Evolutionary conservation across 169 alveolate species (phyloP), one percentile per base, ranked within the genome.

Genomic region (Babesia bovis): DNA sequence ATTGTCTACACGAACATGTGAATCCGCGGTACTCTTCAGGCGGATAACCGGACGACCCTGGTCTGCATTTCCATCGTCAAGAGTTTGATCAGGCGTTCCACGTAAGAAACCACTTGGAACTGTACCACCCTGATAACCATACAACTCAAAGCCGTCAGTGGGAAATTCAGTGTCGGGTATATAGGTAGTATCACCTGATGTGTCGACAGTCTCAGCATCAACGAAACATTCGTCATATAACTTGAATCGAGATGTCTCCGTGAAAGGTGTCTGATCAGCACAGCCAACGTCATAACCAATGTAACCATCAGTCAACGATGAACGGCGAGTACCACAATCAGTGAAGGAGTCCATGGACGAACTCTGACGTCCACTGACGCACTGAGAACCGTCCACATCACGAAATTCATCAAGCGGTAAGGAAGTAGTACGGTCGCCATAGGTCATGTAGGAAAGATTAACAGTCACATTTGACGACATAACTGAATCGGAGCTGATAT

Each of bases 131-230:
- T 23, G 50, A 15, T 59, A 9, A 5, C 56, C 41, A 41, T 59
- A 23, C 4, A 59, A 15, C 42, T 59, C 68, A 58, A 58, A 17
- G 3, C 9, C 15, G 26, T 61, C 73, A 15, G 17, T 30, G 21
- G 73, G 73, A 32, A 10, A 66, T 7, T 78, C 86, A 1, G 72
- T 21, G 0, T 78, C 86, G 6, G 86, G 56, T 0, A 68, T 28
- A 5, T 74, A 67, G 3, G 71, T 67, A 4, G 78, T 50, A 38
- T 68, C 86, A 2, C 26, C 69, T 36, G 36, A 45, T 13, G 75
- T 57, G 58, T 77, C 86, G 51, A 78, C 59, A 15, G 71, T 73
- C 21, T 78, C 86, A 40, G 71, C 10, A 66, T 63, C 73, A 0
- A 25, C 73, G 53, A 63, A 32, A 38, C 52, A 58, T 21, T 58